Percentiles rank a stretch among this genome's conserved stretches.
Conservation (phyloP, 2,329 filamentous ascomycete species). For the Talaromyces marneffei region DNA sequence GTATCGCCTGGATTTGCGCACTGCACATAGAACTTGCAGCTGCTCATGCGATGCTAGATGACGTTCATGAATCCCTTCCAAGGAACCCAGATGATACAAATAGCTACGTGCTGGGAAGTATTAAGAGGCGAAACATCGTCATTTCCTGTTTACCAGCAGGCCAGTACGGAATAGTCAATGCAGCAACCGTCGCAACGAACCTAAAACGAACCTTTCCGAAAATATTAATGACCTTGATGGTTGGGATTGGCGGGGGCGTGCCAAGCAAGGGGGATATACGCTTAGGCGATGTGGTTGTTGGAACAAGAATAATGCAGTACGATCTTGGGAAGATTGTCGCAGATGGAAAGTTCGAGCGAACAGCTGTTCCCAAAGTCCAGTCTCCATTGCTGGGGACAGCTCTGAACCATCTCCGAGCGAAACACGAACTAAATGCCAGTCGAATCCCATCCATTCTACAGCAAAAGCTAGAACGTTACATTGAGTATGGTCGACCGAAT, state of each 20-base stretch:
- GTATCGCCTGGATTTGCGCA: conserved; percentile 6
- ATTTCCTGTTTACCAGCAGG: conserved; percentile 17
- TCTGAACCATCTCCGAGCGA: not conserved
- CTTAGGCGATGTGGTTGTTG: conserved; percentile 17
- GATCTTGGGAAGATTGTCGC: conserved; percentile 1
- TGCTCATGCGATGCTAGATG: conserved; percentile 3
- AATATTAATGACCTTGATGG: not conserved
- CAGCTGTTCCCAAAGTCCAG: not conserved
- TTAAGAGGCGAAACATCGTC: conserved; percentile 18
- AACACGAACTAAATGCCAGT: not conserved
- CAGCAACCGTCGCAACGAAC: not conserved
- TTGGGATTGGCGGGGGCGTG: conserved; percentile 16
- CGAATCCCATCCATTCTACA: not conserved
- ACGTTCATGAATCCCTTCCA: not conserved
- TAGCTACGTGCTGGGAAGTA: conserved; percentile 17
- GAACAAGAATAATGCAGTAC: conserved; percentile 3
- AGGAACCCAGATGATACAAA: not conserved
- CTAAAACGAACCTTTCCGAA: not conserved
- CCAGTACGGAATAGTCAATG: conserved; percentile 1
- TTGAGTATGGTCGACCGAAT: not conserved
- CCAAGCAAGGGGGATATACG: conserved; percentile 15
- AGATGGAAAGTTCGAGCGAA: not conserved
- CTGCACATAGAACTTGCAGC: conserved; percentile 2
- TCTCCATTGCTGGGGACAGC: not conserved
- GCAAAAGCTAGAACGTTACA: not conserved